Evolutionary conservation across 1,284 basidiomycete genomes (phyloP).

Genomic region (Wallemia hederae): DNA sequence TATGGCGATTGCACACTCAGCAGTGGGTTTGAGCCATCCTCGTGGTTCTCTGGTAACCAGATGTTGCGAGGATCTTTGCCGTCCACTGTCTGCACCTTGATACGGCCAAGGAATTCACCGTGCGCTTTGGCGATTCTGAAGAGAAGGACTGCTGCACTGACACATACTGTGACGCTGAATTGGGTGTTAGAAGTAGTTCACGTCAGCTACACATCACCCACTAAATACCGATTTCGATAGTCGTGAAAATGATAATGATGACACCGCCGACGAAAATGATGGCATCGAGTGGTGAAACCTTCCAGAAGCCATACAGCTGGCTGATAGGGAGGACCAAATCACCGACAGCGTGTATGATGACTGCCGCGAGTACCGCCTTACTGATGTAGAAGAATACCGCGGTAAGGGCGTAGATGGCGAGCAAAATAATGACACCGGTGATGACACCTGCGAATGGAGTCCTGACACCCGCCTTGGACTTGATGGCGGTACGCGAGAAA

Average conservation of each 20-base stretch:
- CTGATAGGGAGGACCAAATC: constrained; percentile 67
- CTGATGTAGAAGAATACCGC: constrained; percentile 72
- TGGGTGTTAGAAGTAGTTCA: not conserved
- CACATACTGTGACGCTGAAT: constrained; percentile 33
- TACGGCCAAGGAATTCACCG: constrained; percentile 67
- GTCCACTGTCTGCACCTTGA: constrained; percentile 22
- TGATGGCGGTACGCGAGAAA: constrained; percentile 85
- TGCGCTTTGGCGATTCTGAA: constrained; percentile 72
- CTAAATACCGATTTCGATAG: constrained; percentile 90
- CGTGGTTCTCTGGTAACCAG: constrained; percentile 14
- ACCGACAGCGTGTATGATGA: constrained; percentile 85
- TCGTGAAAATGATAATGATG: constrained; percentile 56
- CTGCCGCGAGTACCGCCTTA: constrained; percentile 40
- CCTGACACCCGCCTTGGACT: constrained; percentile 83
- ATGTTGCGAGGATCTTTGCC: constrained; percentile 18
- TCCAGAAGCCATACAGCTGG: constrained; percentile 78
- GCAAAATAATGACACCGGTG: constrained; percentile 63
- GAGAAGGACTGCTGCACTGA: constrained; percentile 57
- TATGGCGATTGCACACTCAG: constrained; percentile 47
- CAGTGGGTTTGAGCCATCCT: constrained; percentile 33
- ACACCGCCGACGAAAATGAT: constrained; percentile 72
- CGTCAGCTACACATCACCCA: not conserved
- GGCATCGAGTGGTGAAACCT: constrained; percentile 73
- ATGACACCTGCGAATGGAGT: constrained; percentile 72
- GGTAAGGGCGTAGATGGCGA: constrained; percentile 77